Conservation (phyloP, 176 grass and related monocot genomes). For the Avena atlantica region DNA sequence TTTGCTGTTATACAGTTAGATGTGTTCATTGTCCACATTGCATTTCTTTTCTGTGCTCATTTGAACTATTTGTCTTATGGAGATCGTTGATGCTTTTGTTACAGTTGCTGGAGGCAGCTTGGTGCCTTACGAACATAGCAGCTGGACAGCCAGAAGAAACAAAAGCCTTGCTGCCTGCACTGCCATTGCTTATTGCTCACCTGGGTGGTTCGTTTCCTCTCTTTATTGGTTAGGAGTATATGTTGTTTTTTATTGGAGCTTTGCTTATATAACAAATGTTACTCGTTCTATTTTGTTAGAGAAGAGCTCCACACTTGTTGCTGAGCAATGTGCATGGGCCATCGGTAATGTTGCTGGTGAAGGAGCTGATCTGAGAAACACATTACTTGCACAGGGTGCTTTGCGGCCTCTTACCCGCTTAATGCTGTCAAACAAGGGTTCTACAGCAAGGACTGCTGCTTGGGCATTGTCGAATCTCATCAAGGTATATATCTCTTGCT, state of each 20-base stretch:
- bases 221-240: constrained; percentile 40
- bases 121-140: constrained; percentile 96
- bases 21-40: not conserved
- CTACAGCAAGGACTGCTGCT: constrained; percentile 82
- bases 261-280: constrained; percentile 38
- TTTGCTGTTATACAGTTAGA: constrained; percentile 22
- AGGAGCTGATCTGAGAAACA: constrained; percentile 81
- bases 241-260: not conserved
- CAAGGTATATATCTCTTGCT: constrained; percentile 62
- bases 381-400: constrained; percentile 88
- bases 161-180: constrained; percentile 72
- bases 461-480: constrained; percentile 99
- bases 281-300: constrained; percentile 67
- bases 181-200: constrained; percentile 93
- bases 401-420: constrained; percentile 76
- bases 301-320: constrained; percentile 75
- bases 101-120: constrained; percentile 94
- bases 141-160: constrained; percentile 88
- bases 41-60: constrained; percentile 8
- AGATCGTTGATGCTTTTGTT: constrained; percentile 35
- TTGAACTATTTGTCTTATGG: constrained; percentile 16
- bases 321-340: constrained; percentile 97
- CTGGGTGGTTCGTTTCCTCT: constrained; percentile 81
- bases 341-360: constrained; percentile 96
- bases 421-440: constrained; percentile 83